These are phyloP conservation scores for Vicia sativa DNA, from an alignment of 306 rosid species.

Conservation along the genomic window DNA sequence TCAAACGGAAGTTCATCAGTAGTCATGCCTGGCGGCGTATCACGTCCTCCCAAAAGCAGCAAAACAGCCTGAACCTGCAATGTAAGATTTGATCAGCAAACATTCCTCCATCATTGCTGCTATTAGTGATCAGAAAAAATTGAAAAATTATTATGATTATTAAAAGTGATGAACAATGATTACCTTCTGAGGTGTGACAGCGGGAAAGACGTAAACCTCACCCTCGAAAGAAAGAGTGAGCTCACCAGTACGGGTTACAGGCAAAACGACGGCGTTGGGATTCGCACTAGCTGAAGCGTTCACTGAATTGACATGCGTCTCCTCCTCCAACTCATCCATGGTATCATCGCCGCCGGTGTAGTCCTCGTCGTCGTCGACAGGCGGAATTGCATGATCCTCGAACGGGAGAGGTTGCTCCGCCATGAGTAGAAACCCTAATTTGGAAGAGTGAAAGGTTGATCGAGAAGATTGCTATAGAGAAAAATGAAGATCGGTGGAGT, in stretches of 20 bases:
- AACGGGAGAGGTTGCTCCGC: conserved; percentile 70
- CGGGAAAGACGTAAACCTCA: conserved; percentile 91
- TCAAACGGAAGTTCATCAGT: conserved; percentile 58
- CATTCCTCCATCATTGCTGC: conserved; percentile 23
- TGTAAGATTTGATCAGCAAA: conserved; percentile 39
- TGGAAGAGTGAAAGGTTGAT: conserved; percentile 41
- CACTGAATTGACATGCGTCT: conserved; percentile 50
- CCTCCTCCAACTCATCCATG: conserved; percentile 72
- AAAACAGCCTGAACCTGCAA: conserved; percentile 94
- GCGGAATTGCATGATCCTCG: conserved; percentile 47
- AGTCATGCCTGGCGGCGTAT: conserved; percentile 60
- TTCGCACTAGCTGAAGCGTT: conserved; percentile 41
- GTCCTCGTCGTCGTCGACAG: conserved; percentile 45
- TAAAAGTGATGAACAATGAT: not conserved
- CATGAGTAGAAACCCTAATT: conserved; percentile 70
- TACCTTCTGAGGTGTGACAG: conserved; percentile 90
- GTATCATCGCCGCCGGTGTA: conserved; percentile 46
- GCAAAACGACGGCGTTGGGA: conserved; percentile 52
- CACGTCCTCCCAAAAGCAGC: conserved; percentile 82
- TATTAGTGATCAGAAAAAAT: conserved; percentile 12
- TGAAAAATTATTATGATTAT: not conserved
- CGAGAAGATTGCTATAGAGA: conserved; percentile 33
- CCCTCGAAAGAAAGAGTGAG: conserved; percentile 98
- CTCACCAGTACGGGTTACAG: conserved; percentile 75
- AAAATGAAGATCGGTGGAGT: conserved; percentile 34